A percentile compares a stretch with the other conserved stretches of the same genome.
Conservation (phyloP, 2,329 filamentous ascomycete genomes). For the Trichoderma koningiopsis region DNA sequence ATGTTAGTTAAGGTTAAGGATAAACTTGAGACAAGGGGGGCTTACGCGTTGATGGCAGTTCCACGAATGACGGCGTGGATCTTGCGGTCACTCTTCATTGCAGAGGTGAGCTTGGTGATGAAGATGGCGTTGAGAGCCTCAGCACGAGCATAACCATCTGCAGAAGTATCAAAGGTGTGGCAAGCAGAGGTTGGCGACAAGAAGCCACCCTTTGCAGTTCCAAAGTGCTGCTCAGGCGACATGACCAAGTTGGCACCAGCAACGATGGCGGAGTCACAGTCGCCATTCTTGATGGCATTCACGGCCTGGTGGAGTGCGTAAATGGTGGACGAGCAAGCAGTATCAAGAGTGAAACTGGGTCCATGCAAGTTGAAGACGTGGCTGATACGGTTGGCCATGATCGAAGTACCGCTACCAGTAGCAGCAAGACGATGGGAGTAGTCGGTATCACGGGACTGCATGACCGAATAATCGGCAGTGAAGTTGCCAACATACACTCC, state of each 20-base stretch:
- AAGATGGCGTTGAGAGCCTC: slow-evolving; percentile 37
- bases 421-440: slow-evolving; percentile 1
- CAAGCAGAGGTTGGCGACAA: slow-evolving; percentile 31
- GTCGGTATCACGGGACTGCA: slow-evolving; percentile 30
- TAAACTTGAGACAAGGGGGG: not conserved
- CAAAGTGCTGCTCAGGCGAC: slow-evolving; percentile 29
- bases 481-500: slow-evolving; percentile 26
- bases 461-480: slow-evolving; percentile 22
- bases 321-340: slow-evolving; percentile 42
- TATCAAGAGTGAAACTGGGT: slow-evolving; percentile 32
- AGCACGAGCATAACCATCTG: slow-evolving; percentile 40
- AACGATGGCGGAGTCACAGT: slow-evolving; percentile 41
- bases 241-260: slow-evolving; percentile 41
- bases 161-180: slow-evolving; percentile 38
- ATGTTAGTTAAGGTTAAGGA: too few relatives aligned
- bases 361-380: slow-evolving; percentile 39
- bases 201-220: slow-evolving; percentile 28
- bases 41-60: slow-evolving; percentile 27
- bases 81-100: slow-evolving; percentile 31
- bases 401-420: slow-evolving; percentile 37
- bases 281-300: slow-evolving; percentile 37
- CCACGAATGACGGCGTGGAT: slow-evolving; percentile 29
- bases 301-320: slow-evolving; percentile 31
- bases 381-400: slow-evolving; percentile 37
- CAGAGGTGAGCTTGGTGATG: slow-evolving; percentile 36